phyloP scores from a whole-genome alignment of 768 basidiomycete species.

The Phanerochaete sordida region DNA sequence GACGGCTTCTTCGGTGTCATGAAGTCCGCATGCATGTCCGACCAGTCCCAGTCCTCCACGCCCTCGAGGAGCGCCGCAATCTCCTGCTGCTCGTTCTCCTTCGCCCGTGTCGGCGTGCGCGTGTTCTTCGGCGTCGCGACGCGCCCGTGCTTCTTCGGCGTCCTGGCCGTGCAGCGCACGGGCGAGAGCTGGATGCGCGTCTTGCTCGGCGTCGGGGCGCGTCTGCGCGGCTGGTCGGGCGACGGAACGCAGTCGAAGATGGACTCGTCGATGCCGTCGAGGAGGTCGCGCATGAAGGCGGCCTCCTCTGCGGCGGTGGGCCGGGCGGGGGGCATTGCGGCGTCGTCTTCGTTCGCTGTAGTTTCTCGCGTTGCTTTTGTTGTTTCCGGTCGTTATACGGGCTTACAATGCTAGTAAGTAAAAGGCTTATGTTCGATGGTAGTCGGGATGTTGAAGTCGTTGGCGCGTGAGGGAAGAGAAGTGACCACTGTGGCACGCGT shows the following conservation, averaged over 20 bases:
- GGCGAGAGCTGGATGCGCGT: slow-evolving; percentile 6
- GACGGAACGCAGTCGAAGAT: slow-evolving; percentile 42
- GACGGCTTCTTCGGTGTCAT: slow-evolving; percentile 45
- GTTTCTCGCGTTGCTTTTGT: too few relatives aligned
- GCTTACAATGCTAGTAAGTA: too few relatives aligned
- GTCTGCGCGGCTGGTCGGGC: slow-evolving; percentile 30
- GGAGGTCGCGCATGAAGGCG: slow-evolving; percentile 52
- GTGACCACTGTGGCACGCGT: too few relatives aligned
- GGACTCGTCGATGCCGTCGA: slow-evolving; percentile 52
- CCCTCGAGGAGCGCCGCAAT: slow-evolving; percentile 54
- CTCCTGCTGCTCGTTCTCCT: slow-evolving; percentile 18
- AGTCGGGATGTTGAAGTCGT: too few relatives aligned
- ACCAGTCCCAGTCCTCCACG: slow-evolving; percentile 69
- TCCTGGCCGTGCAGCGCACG: slow-evolving; percentile 8
- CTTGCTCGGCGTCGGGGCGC: slow-evolving; percentile 10
- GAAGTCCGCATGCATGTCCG: slow-evolving; percentile 49
- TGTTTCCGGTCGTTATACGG: too few relatives aligned
- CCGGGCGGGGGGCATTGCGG: slow-evolving; percentile 36
- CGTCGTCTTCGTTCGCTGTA: too few relatives aligned
- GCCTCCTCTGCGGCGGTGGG: slow-evolving; percentile 47
- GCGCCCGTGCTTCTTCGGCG: slow-evolving; percentile 7
- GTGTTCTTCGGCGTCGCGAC: slow-evolving; percentile 5
- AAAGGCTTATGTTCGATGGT: too few relatives aligned
- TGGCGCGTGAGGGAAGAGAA: too few relatives aligned
- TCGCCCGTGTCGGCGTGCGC: not conserved